phyloP scores from a whole-genome alignment of 1,284 basidiomycete genomes.

The Inonotus obliquus region DNA sequence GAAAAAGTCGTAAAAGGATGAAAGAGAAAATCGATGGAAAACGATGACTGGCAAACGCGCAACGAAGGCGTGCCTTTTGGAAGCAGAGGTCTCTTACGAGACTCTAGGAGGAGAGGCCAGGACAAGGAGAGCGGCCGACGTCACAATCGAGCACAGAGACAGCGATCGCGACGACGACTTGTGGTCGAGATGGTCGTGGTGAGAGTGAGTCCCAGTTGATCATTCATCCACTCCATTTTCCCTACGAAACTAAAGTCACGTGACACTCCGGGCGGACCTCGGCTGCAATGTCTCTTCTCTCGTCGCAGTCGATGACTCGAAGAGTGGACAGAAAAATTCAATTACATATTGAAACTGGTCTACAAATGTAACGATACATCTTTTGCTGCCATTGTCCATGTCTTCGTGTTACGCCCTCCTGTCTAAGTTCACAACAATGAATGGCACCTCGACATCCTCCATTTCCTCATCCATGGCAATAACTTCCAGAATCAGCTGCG shows the following conservation, averaged over 20 bases:
- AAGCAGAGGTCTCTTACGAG: constrained; percentile 5
- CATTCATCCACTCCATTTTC: not conserved
- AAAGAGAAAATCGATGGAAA: constrained; percentile 28
- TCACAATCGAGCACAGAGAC: constrained; percentile 15
- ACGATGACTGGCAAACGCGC: constrained; percentile 68
- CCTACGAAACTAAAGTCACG: not conserved
- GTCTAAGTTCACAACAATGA: constrained; percentile 47
- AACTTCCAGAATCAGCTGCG: constrained; percentile 87
- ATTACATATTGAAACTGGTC: too few relatives aligned
- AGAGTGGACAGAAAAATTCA: too few relatives aligned
- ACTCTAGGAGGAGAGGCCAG: constrained; percentile 8
- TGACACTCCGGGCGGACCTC: not conserved
- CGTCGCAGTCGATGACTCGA: too few relatives aligned
- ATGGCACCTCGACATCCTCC: constrained; percentile 85
- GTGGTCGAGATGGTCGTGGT: constrained; percentile 8
- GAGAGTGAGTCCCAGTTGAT: not conserved
- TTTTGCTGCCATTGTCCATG: not conserved
- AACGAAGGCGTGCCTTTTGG: constrained; percentile 89
- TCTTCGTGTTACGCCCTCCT: not conserved
- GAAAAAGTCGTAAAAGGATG: constrained; percentile 36
- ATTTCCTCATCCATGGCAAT: constrained; percentile 90
- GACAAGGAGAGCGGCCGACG: constrained; percentile 8
- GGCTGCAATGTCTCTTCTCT: too few relatives aligned
- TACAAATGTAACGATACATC: too few relatives aligned
- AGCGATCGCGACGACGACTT: constrained; percentile 18